These are phyloP conservation scores for Aspergillus tanneri DNA, from an alignment of 2,329 filamentous ascomycete species.

Conservation along the genomic window DNA sequence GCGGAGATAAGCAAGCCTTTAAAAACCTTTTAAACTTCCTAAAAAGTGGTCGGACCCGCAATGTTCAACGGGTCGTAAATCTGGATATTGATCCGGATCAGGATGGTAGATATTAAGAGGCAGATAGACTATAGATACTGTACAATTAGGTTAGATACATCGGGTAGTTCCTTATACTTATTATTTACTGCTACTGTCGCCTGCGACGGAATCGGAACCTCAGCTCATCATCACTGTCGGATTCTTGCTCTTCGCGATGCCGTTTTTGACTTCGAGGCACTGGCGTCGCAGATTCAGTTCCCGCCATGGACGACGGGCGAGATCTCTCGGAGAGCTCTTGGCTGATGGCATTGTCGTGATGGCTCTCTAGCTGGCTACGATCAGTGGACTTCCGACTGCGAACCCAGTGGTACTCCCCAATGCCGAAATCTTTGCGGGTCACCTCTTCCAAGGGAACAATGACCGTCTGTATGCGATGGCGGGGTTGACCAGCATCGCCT, in stretches of 20 bases:
- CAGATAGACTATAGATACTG: no score
- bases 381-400: conserved; percentile 31
- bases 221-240: conserved; percentile 58
- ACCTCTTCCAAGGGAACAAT: conserved; percentile 73
- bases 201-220: conserved; percentile 56
- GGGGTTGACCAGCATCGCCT: conserved; percentile 33
- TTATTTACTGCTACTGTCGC: conserved; percentile 23
- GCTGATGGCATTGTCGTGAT: conserved; percentile 6
- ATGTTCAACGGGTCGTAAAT: no score
- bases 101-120: no score
- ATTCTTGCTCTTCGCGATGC: conserved; percentile 42
- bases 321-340: conserved; percentile 10
- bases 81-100: no score
- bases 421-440: conserved; percentile 67
- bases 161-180: no score
- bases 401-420: conserved; percentile 74
- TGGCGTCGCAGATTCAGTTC: conserved; percentile 22
- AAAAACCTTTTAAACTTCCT: conserved; percentile 8
- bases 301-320: conserved; percentile 17
- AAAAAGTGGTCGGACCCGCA: conserved; percentile 4
- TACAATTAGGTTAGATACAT: no score
- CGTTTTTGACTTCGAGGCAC: conserved; percentile 32
- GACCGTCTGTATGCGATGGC: conserved; percentile 52
- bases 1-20: no score
- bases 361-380: conserved; percentile 11